These are phyloP conservation scores for Mycosarcoma mackinlayi DNA, from an alignment of 1,284 basidiomycete genomes.

Conservation along the genomic window DNA sequence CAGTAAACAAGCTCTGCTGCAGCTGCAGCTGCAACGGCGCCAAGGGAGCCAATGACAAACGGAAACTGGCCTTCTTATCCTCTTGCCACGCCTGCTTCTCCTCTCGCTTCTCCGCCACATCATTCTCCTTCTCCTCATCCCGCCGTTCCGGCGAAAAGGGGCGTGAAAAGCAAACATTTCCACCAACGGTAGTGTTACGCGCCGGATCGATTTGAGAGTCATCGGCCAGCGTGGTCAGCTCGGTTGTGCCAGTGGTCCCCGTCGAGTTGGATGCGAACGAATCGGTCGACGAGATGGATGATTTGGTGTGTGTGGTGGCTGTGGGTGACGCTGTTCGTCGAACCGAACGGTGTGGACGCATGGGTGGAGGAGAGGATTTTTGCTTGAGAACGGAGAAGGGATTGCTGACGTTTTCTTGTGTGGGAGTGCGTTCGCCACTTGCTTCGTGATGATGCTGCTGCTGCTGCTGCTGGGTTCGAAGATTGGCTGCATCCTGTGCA, in stretches of 20 bases:
- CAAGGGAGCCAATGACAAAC: conserved; percentile 11
- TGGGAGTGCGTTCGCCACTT: conserved; percentile 6
- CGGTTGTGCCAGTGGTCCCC: neutral
- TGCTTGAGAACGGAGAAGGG: neutral
- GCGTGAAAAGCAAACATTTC: conserved; percentile 6
- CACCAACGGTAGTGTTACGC: neutral
- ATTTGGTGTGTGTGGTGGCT: neutral
- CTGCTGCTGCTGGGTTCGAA: neutral
- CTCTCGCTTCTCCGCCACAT: neutral
- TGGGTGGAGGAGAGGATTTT: neutral
- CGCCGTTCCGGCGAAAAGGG: conserved; percentile 3
- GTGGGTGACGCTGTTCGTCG: neutral
- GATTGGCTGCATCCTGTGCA: conserved; percentile 14
- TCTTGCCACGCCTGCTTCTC: neutral
- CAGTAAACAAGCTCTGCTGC: conserved; percentile 5
- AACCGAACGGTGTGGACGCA: neutral
- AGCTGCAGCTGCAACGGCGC: conserved; percentile 12
- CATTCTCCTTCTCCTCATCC: conserved; percentile 3
- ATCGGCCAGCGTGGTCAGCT: neutral
- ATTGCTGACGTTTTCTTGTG: conserved; percentile 7
- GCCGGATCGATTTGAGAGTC: neutral
- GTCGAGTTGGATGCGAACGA: conserved; percentile 8
- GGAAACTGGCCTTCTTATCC: conserved; percentile 6
- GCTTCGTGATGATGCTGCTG: neutral
- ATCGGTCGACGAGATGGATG: conserved; percentile 12